Percentiles rank a stretch among this genome's conserved stretches.
These are phyloP conservation scores for Magnolia officinalis DNA, from an alignment of 164 flowering plant species.

Conservation along the genomic window DNA sequence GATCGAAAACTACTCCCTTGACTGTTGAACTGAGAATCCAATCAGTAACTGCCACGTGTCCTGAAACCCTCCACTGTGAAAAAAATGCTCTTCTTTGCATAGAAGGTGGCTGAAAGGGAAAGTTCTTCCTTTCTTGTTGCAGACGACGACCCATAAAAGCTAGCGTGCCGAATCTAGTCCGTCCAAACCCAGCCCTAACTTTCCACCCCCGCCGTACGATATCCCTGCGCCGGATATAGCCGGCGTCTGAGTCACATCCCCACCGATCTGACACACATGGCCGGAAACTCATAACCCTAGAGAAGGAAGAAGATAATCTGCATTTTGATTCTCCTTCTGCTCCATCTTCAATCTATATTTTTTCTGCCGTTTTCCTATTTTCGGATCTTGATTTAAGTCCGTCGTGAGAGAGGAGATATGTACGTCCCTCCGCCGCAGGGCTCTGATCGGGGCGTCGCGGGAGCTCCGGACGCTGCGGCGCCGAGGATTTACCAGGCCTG, in stretches of 20 bases:
- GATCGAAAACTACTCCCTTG: background rate
- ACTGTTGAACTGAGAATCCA: background rate
- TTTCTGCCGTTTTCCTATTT: too few species aligned
- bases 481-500: constrained; percentile 69
- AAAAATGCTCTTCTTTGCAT: too few species aligned
- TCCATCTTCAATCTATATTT: background rate
- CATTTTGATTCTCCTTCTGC: background rate
- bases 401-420: constrained; percentile 37
- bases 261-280: background rate
- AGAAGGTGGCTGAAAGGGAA: background rate
- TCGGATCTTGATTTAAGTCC: background rate
- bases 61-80: background rate
- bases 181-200: background rate
- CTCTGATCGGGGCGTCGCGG: constrained; percentile 40
- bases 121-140: background rate
- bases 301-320: background rate
- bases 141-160: too few species aligned
- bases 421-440: constrained; percentile 69
- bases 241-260: background rate
- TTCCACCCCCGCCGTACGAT: background rate
- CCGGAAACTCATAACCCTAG: background rate
- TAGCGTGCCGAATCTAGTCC: background rate
- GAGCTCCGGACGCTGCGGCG: constrained; percentile 35
- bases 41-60: background rate
- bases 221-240: background rate